Percentiles rank a stretch among this genome's conserved stretches.
Conservation (phyloP, 208 protist species). For the Wallacemonas sp. region DNA sequence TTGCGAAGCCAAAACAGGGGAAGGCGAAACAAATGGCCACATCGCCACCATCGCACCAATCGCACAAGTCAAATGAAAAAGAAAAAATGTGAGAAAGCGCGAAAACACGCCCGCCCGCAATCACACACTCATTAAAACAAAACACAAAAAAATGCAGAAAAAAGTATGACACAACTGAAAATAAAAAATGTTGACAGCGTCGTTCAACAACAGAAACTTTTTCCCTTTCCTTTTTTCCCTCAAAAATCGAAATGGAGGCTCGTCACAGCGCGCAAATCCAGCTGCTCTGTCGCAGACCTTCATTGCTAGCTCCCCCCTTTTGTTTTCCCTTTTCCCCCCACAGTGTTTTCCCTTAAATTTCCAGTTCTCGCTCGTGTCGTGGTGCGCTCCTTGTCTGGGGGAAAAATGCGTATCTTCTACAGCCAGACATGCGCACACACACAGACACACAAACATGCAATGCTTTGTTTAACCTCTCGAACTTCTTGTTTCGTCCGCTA, state of each 20-base stretch:
- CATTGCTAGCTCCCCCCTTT: slow-evolving; percentile 6
- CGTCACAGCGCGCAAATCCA: not conserved
- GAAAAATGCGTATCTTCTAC: too few relatives aligned
- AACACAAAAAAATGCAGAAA: too few relatives aligned
- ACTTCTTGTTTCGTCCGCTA: too few relatives aligned
- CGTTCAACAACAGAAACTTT: not conserved
- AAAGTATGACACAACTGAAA: not conserved
- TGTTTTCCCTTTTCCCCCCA: not conserved
- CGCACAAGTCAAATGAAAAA: not conserved
- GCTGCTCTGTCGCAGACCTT: not conserved
- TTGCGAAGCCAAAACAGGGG: not conserved
- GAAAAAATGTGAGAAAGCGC: not conserved
- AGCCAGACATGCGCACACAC: too few relatives aligned
- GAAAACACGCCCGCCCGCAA: too few relatives aligned
- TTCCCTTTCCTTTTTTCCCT: slow-evolving; percentile 7
- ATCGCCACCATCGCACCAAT: too few relatives aligned
- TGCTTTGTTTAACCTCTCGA: too few relatives aligned
- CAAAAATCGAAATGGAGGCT: not conserved
- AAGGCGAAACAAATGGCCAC: not conserved
- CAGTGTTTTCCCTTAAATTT: too few relatives aligned
- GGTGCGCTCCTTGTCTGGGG: too few relatives aligned
- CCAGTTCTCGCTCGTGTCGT: too few relatives aligned
- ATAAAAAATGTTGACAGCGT: not conserved
- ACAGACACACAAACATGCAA: too few relatives aligned
- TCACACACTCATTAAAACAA: too few relatives aligned